These are phyloP conservation scores for Prunus fruticosa DNA, from an alignment of 306 rosid genomes.

Conservation along the genomic window DNA sequence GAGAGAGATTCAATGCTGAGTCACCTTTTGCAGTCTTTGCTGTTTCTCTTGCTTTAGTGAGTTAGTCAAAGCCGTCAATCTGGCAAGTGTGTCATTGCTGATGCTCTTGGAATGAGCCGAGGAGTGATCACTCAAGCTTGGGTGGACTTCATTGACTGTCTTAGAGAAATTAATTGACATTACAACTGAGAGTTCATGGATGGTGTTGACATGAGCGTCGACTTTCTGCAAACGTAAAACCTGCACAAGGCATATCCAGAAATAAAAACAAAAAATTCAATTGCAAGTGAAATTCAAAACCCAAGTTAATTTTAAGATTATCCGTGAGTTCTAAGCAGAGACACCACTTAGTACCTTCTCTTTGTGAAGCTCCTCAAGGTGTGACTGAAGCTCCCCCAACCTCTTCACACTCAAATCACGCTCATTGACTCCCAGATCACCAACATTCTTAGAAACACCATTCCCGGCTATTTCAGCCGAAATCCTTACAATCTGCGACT, in stretches of 20 bases:
- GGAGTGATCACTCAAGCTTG: constrained; percentile 60
- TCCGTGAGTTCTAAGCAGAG: neutral
- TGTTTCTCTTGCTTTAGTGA: constrained; percentile 67
- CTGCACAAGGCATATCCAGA: constrained; percentile 33
- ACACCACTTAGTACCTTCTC: constrained; percentile 56
- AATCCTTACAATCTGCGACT: constrained; percentile 58
- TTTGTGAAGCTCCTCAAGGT: constrained; percentile 73
- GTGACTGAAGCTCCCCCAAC: constrained; percentile 68
- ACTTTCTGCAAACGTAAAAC: constrained; percentile 70
- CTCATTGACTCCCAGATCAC: constrained; percentile 40
- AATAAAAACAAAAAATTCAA: neutral
- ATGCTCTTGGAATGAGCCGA: constrained; percentile 50
- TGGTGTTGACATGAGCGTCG: constrained; percentile 42
- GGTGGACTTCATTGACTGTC: constrained; percentile 62
- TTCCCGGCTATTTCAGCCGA: constrained; percentile 69
- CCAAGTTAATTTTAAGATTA: neutral
- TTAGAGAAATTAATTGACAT: constrained; percentile 65
- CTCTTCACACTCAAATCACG: constrained; percentile 54
- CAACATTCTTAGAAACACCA: constrained; percentile 32
- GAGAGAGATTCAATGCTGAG: neutral
- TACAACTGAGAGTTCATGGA: constrained; percentile 61
- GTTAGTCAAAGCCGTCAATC: constrained; percentile 59
- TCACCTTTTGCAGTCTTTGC: constrained; percentile 76
- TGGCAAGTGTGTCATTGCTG: constrained; percentile 82
- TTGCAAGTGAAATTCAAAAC: neutral